These are phyloP conservation scores for Gloeostereum incarnatum DNA, from an alignment of 768 basidiomycete genomes.

Conservation along the genomic window DNA sequence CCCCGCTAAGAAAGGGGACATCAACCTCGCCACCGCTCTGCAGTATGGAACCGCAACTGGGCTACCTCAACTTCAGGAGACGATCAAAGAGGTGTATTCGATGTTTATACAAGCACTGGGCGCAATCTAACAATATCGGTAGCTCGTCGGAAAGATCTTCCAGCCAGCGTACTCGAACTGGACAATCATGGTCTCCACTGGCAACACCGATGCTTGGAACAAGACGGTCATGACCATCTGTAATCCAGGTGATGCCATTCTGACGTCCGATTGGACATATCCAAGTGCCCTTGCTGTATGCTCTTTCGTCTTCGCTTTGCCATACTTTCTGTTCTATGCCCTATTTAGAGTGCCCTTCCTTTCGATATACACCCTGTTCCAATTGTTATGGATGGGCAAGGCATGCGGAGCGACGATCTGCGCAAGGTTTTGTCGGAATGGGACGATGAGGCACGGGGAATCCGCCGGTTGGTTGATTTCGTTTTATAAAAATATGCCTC, in stretches of 20 bases:
- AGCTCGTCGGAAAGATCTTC: constrained; percentile 28
- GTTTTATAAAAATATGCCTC: background rate
- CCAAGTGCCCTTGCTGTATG: constrained; percentile 39
- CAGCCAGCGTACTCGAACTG: constrained; percentile 57
- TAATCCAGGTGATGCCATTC: constrained; percentile 53
- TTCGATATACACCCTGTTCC: constrained; percentile 36
- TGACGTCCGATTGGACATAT: constrained; percentile 70
- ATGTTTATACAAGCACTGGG: constrained; percentile 46
- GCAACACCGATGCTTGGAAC: constrained; percentile 67
- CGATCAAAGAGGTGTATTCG: constrained; percentile 47
- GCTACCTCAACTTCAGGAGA: constrained; percentile 41
- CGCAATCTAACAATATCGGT: too few species aligned
- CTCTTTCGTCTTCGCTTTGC: constrained; percentile 16
- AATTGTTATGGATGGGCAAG: constrained; percentile 60
- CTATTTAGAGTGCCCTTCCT: constrained; percentile 13
- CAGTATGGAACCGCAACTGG: constrained; percentile 62
- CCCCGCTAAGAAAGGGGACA: constrained; percentile 26
- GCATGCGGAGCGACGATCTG: constrained; percentile 56
- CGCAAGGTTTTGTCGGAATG: constrained; percentile 53
- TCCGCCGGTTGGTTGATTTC: constrained; percentile 33
- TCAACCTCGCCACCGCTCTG: constrained; percentile 56
- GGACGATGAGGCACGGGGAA: constrained; percentile 50
- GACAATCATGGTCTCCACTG: constrained; percentile 44
- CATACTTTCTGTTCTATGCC: background rate
- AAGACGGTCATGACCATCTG: constrained; percentile 52